Evolutionary conservation across 2,329 filamentous ascomycete genomes (phyloP).

Genomic region (Meredithiella fracta): DNA sequence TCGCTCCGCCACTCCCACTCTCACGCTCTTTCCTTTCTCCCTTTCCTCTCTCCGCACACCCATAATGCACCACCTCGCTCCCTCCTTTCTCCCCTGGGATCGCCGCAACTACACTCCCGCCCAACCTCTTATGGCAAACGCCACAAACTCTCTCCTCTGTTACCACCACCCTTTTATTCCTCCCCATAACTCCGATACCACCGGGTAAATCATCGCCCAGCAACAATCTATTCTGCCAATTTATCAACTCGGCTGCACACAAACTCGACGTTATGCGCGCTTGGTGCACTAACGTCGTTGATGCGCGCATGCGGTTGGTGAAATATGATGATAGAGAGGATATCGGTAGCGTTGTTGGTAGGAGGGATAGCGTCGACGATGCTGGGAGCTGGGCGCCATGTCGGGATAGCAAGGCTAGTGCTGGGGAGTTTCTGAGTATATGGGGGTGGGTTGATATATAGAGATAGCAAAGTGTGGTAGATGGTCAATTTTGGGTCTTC

Average conservation of each 20-base stretch:
- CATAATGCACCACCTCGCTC: conserved; percentile 70
- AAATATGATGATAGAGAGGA: conserved; percentile 78
- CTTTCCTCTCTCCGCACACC: conserved; percentile 39
- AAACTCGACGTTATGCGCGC: conserved; percentile 61
- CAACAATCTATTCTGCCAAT: conserved; percentile 54
- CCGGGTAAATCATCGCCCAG: conserved; percentile 49
- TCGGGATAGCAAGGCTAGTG: conserved; percentile 72
- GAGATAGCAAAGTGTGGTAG: conserved; percentile 75
- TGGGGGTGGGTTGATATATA: conserved; percentile 70
- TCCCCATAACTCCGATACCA: conserved; percentile 24
- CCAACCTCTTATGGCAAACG: conserved; percentile 84
- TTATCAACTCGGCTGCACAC: conserved; percentile 63
- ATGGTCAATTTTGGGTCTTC: conserved; percentile 54
- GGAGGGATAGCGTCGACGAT: conserved; percentile 66
- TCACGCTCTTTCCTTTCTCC: conserved; percentile 16
- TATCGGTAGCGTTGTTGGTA: conserved; percentile 66
- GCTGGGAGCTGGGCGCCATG: conserved; percentile 87
- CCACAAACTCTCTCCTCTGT: conserved; percentile 79
- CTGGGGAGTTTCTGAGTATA: conserved; percentile 62
- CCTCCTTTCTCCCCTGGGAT: conserved; percentile 77
- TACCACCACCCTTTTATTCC: conserved; percentile 56
- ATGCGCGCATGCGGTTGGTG: conserved; percentile 70
- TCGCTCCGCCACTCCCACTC: conserved; percentile 13
- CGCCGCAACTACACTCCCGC: conserved; percentile 78
- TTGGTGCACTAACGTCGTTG: conserved; percentile 68